These are phyloP conservation scores for Tolypocladium sp. DNA, from an alignment of 2,329 filamentous ascomycete species.

Conservation along the genomic window DNA sequence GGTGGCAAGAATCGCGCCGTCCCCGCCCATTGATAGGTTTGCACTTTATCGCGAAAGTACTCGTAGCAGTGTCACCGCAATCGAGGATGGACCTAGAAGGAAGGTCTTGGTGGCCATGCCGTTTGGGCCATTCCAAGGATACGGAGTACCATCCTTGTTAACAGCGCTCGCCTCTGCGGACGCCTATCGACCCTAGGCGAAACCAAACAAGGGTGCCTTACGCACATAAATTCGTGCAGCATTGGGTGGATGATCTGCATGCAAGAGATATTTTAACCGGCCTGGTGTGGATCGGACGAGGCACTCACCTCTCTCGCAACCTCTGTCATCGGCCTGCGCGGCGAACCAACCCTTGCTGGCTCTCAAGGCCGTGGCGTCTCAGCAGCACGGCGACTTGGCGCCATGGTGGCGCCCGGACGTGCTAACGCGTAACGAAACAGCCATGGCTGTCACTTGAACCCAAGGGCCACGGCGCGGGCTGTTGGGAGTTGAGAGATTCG, in stretches of 20 bases:
- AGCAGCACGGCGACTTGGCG: neutral
- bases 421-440: neutral
- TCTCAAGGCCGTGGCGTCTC: neutral
- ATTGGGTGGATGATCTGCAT: neutral
- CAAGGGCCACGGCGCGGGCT: neutral
- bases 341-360: neutral
- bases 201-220: neutral
- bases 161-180: neutral
- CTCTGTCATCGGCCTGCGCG: neutral
- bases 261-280: neutral
- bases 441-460: neutral
- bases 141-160: neutral
- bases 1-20: neutral
- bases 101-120: neutral
- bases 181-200: neutral
- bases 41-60: neutral
- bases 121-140: neutral
- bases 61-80: neutral
- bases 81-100: neutral
- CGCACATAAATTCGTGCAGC: neutral
- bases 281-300: neutral
- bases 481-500: neutral
- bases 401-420: neutral
- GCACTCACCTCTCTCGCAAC: neutral
- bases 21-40: neutral